Percentiles rank a stretch among this genome's conserved stretches.
These are phyloP conservation scores for Penicillium sp. DNA, from an alignment of 2,329 filamentous ascomycete genomes.

Conservation along the genomic window DNA sequence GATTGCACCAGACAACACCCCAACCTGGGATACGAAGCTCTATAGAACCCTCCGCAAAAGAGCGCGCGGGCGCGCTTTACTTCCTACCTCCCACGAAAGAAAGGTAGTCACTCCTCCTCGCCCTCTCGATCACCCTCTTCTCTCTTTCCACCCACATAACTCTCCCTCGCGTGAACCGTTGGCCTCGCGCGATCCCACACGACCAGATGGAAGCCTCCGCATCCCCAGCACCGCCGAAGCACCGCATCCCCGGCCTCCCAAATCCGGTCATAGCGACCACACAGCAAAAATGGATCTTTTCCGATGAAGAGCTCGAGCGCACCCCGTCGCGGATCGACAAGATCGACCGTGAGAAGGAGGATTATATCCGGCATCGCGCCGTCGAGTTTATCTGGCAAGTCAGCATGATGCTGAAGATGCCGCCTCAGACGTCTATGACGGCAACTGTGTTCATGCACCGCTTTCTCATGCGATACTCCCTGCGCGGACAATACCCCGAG, in stretches of 20 bases:
- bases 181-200: not conserved
- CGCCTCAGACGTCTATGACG: constrained; percentile 74
- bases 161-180: not conserved
- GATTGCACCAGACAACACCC: constrained; percentile 19
- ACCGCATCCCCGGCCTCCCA: constrained; percentile 46
- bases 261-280: constrained; percentile 59
- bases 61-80: constrained; percentile 32
- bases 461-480: constrained; percentile 81
- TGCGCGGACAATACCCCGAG: constrained; percentile 77
- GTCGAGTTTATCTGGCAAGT: constrained; percentile 97
- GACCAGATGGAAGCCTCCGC: constrained; percentile 39
- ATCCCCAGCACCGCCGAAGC: constrained; percentile 32
- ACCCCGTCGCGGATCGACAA: constrained; percentile 87
- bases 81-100: not conserved
- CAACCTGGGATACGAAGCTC: constrained; percentile 20
- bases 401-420: constrained; percentile 59
- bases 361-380: constrained; percentile 82
- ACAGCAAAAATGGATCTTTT: constrained; percentile 86
- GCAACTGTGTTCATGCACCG: constrained; percentile 94
- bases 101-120: not conserved
- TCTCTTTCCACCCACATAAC: not conserved
- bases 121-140: not conserved
- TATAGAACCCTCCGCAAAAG: constrained; percentile 14
- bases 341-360: constrained; percentile 76
- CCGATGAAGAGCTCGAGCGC: constrained; percentile 77